Evolutionary conservation across 768 basidiomycete genomes (phyloP).

Genomic region (Lactarius sp.): DNA sequence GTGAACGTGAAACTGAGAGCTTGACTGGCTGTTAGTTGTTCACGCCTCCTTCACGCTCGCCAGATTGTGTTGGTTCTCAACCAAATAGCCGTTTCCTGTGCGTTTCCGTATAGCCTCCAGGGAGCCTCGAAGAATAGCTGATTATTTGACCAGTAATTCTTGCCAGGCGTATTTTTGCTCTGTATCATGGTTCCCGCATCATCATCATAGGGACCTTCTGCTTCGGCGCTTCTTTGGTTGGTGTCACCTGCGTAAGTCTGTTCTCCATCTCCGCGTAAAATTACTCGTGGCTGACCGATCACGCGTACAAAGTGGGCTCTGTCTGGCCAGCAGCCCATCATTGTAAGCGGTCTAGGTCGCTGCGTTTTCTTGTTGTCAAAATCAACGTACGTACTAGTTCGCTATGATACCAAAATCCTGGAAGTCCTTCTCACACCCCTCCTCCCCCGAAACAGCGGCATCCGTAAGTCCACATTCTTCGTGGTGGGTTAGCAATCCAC

Average conservation of each 20-base stretch:
- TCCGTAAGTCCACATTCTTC: constrained; percentile 23
- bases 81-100: constrained; percentile 45
- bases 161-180: constrained; percentile 45
- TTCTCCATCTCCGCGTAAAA: not conserved
- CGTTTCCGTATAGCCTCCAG: constrained; percentile 24
- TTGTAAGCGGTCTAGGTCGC: constrained; percentile 16
- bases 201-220: constrained; percentile 37
- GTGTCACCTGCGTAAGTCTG: constrained; percentile 36
- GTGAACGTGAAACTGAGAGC: not conserved
- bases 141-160: constrained; percentile 36
- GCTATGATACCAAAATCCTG: not conserved
- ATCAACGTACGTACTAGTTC: constrained; percentile 26
- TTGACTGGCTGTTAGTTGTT: constrained; percentile 35
- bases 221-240: constrained; percentile 32
- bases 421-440: not conserved
- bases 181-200: constrained; percentile 41
- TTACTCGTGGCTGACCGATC: not conserved
- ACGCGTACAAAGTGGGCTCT: constrained; percentile 39
- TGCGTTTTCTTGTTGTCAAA: constrained; percentile 26
- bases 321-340: constrained; percentile 33
- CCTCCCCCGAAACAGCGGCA: constrained; percentile 19
- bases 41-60: constrained; percentile 36
- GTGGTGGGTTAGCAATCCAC: not conserved
- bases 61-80: constrained; percentile 40
- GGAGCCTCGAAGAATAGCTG: not conserved